Conservation (phyloP, 202 grass and related monocot species). For the Musa balbisiana region DNA sequence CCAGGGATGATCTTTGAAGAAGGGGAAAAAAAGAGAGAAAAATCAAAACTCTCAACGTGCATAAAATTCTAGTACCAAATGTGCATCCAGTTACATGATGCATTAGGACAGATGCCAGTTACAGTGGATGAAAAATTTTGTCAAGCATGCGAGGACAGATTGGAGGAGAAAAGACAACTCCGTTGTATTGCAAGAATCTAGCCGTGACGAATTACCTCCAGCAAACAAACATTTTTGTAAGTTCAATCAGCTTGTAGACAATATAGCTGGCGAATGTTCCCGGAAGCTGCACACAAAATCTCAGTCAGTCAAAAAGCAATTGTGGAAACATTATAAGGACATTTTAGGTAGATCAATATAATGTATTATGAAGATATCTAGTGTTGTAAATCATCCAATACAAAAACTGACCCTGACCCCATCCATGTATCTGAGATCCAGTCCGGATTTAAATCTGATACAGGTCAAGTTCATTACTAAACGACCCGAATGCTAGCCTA, state of each 20-base stretch:
- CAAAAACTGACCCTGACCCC: no score
- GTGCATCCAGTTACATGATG: neutral
- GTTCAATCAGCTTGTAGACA: constrained; percentile 84
- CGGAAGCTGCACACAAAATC: constrained; percentile 57
- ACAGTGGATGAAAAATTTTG: neutral
- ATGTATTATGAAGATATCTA: neutral
- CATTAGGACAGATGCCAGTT: neutral
- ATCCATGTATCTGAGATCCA: no score
- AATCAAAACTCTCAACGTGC: neutral
- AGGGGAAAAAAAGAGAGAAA: neutral
- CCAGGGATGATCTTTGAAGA: neutral
- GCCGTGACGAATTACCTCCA: neutral
- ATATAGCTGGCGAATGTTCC: constrained; percentile 97
- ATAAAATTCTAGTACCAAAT: neutral
- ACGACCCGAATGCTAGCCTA: no score
- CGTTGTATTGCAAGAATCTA: constrained; percentile 6
- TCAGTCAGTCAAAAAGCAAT: no score
- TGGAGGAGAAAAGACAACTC: neutral
- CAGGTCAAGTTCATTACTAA: no score
- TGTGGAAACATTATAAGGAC: neutral
- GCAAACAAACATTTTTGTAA: neutral
- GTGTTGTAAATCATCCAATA: no score
- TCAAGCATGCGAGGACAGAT: neutral
- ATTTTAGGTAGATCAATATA: neutral
- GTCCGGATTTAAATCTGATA: no score